Conservation (phyloP, 2,329 filamentous ascomycete species). For the Celoporthe dispersa region DNA sequence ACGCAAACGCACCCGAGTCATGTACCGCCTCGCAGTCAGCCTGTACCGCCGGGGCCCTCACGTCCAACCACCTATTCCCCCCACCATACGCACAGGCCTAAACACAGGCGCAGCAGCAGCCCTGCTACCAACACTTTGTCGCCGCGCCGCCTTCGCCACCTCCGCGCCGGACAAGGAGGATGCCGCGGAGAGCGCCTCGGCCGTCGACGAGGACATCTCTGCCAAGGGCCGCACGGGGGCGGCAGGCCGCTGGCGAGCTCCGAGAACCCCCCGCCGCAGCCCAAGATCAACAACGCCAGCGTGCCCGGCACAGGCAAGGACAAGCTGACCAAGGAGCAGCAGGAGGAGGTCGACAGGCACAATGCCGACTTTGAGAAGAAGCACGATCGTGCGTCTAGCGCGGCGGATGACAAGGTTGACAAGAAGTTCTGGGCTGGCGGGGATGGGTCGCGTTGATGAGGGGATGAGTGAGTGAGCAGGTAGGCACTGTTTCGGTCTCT, state of each 20-base stretch:
- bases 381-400: slow-evolving; percentile 51
- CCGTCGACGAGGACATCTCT: slow-evolving; percentile 25
- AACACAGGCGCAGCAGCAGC: not conserved
- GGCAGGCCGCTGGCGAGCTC: slow-evolving; percentile 42
- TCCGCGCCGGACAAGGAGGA: slow-evolving; percentile 35
- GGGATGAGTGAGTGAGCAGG: slow-evolving; percentile 39
- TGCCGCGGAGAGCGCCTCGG: slow-evolving; percentile 35
- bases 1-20: slow-evolving; percentile 19
- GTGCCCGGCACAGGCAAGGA: slow-evolving; percentile 42
- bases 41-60: slow-evolving; percentile 19
- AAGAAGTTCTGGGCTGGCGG: slow-evolving; percentile 53
- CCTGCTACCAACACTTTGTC: not conserved
- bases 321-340: slow-evolving; percentile 54
- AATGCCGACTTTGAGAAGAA: slow-evolving; percentile 61
- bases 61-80: slow-evolving; percentile 9
- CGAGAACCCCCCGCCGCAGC: slow-evolving; percentile 45
- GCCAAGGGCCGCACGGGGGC: slow-evolving; percentile 46
- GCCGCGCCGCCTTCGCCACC: slow-evolving; percentile 21
- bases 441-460: not conserved
- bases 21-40: slow-evolving; percentile 26
- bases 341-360: slow-evolving; percentile 61
- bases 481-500: slow-evolving; percentile 21
- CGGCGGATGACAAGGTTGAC: slow-evolving; percentile 55
- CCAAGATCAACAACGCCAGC: slow-evolving; percentile 57
- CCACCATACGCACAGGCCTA: not conserved